Percentiles rank a stretch among this genome's conserved stretches.
phyloP scores from a whole-genome alignment of 1,284 basidiomycete genomes.

The Leccinum fallax region DNA sequence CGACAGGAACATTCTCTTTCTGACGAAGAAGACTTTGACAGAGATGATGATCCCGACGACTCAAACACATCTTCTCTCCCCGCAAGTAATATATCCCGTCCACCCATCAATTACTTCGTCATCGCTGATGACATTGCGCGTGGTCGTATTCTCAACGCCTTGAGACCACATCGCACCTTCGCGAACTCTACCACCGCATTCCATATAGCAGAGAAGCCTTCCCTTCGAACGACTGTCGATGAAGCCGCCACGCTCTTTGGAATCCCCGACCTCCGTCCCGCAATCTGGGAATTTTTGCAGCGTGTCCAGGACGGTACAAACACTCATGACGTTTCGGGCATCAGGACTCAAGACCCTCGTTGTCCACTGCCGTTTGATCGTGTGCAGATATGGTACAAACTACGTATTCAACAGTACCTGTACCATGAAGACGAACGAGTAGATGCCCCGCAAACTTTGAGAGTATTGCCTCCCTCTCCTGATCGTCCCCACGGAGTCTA shows the following conservation, averaged over 20 bases:
- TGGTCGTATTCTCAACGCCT: background rate
- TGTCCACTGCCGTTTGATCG: background rate
- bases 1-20: background rate
- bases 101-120: background rate
- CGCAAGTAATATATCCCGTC: background rate
- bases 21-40: background rate
- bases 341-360: background rate
- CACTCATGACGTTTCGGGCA: background rate
- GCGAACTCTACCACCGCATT: background rate
- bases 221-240: background rate
- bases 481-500: background rate
- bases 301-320: background rate
- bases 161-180: background rate
- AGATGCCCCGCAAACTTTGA: background rate
- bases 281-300: background rate
- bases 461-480: background rate
- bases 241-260: background rate
- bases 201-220: background rate
- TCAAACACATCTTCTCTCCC: background rate
- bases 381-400: background rate
- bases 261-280: background rate
- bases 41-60: background rate
- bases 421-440: background rate
- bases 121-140: background rate
- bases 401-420: background rate